phyloP scores from a whole-genome alignment of 331 rosid genomes.

The Quercus lobata region DNA sequence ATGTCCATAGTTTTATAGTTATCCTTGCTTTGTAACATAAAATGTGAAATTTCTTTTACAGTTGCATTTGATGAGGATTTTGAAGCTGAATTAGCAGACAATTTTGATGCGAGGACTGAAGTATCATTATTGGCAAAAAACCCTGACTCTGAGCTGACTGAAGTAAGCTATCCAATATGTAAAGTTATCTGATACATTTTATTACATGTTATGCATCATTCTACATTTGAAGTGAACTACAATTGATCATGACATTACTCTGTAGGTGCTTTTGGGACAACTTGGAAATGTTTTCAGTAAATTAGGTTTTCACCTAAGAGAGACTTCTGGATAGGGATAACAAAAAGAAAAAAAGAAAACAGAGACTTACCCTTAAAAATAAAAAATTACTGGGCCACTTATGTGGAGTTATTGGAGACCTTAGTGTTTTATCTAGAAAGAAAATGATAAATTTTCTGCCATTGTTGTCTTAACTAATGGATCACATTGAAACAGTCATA shows the following conservation, averaged over 20 bases:
- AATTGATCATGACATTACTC: no score
- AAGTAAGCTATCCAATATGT: conserved; percentile 44
- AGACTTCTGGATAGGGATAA: neutral
- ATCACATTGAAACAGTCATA: neutral
- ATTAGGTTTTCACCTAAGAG: neutral
- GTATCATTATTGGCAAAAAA: conserved; percentile 69
- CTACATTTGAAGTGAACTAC: no score
- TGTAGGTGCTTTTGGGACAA: neutral
- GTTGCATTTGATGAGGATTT: conserved; percentile 99
- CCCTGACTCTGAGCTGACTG: conserved; percentile 80
- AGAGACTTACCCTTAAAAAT: neutral
- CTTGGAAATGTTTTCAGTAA: neutral
- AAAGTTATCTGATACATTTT: conserved; percentile 4
- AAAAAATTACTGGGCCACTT: neutral
- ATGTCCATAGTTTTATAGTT: conserved; percentile 5
- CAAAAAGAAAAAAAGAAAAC: neutral
- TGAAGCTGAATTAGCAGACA: conserved; percentile 88
- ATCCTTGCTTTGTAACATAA: conserved; percentile 2
- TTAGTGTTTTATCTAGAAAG: no score
- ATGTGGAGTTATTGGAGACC: neutral
- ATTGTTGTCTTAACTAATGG: neutral
- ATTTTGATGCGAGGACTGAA: conserved; percentile 65
- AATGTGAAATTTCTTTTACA: conserved; percentile 28
- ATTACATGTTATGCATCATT: neutral
- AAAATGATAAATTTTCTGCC: no score